Conservation (phyloP, 352 stramenopile genomes). For the Globisporangium lucens region DNA sequence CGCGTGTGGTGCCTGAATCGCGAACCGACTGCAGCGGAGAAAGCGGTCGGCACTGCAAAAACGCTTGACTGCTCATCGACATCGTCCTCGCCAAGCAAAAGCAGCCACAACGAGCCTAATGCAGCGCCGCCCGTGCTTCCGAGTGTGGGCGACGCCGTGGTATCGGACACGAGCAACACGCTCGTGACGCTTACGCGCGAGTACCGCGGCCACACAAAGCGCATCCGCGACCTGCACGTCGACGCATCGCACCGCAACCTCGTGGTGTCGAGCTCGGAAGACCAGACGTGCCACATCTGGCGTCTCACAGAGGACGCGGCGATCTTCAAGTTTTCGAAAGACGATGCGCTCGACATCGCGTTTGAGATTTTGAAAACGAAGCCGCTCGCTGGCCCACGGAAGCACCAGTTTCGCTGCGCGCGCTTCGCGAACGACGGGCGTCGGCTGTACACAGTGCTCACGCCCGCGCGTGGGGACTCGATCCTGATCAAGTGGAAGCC, state of each 20-base stretch:
- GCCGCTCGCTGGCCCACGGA: constrained; percentile 34
- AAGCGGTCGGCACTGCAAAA: constrained; percentile 34
- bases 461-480: constrained; percentile 66
- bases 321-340: constrained; percentile 72
- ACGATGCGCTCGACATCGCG: constrained; percentile 67
- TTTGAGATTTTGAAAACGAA: constrained; percentile 51
- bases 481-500: constrained; percentile 82
- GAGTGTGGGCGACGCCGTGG: constrained; percentile 53
- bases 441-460: constrained; percentile 72
- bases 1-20: constrained; percentile 62
- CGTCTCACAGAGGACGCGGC: constrained; percentile 60
- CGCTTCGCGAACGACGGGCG: constrained; percentile 70
- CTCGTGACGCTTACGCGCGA: constrained; percentile 70
- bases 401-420: constrained; percentile 82
- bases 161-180: constrained; percentile 30
- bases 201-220: constrained; percentile 73
- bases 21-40: constrained; percentile 48
- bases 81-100: background rate
- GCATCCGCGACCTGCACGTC: constrained; percentile 80
- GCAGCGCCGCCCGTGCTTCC: constrained; percentile 28
- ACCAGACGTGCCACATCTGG: constrained; percentile 80
- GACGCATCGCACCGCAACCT: constrained; percentile 79
- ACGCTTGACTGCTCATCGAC: constrained; percentile 28
- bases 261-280: constrained; percentile 71
- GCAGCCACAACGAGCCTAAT: constrained; percentile 23